Evolutionary conservation across 768 basidiomycete species (phyloP), one percentile per base, ranked within the genome.

Genomic region (Chalciporus chontae): DNA sequence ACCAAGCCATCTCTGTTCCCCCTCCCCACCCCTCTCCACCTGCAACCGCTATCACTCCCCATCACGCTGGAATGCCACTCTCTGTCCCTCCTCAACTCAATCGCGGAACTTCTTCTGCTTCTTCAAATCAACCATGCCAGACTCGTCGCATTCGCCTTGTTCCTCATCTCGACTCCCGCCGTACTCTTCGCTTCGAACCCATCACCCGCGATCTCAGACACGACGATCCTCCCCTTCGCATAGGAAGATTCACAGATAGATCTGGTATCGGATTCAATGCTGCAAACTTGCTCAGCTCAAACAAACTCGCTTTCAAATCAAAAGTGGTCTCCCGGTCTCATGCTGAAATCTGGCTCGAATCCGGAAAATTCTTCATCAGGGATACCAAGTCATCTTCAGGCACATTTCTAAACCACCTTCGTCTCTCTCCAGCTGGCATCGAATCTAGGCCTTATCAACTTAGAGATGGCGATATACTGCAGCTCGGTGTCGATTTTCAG

Each of bases 401-500:
- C 21, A 99, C 95, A 1, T 98, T 98, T 65, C 75, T 98, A 54
- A 99, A 99, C 67, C 94, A 97, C 64, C 83, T 94, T 47, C 72
- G 94, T 40, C 77, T 98, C n/a, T 84, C 84, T 32, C 76, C 85
- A 1, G 93, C 94, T 10, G 87, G 87, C 42, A 78, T 81, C 7
- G 94, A 95, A 65, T 87, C 84, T 5, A 73, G 83, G 34, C 80
- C 91, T 1, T 84, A 77, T 52, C 80, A 80, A 53, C 75, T 97
- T 59, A 91, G 88, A 70, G 94, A 97, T 53, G 95, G 95, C 1
- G 94, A 97, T 71, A 79, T 97, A 24, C 70, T 98, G 17, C 95
- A 97, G 70, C 82, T 97, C 1, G 94, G 95, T 2, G 92, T 98
- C 23, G 94, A 98, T 66, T 99, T 96, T 70, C 94, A 97, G 68